Evolutionary conservation across 345 rosid genomes (phyloP), one percentile per base, ranked within the genome.

Genomic region (Salix suchowensis): DNA sequence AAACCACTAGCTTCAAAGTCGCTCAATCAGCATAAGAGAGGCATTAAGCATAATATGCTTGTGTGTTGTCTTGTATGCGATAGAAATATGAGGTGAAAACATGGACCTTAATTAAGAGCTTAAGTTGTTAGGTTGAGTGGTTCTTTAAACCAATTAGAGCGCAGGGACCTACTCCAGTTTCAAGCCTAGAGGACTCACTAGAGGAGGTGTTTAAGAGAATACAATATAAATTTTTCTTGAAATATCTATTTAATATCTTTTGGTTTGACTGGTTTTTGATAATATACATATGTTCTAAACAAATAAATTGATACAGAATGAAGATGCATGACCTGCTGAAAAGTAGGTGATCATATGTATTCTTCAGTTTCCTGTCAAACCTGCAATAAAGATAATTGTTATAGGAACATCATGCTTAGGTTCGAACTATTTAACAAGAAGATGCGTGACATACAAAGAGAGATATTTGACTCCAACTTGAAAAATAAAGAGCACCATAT

Each of bases 321-420:
- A 26, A 74, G 71, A 58, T 74, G 55, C 67, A 58, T 13, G 46
- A 95, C 98, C 98, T 95, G 97, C 99, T 95, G 77, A 93, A 95
- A 72, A 95, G 98, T 76, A 95, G 84, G 78, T 93, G 93, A 85
- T 95, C 97, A 77, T 90, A 91, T 55, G 97, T 85, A 82, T 95
- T 95, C 86, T 88, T 87, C 73, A 95, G 84, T 83, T 95, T 95
- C 82, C 96, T 81, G 87, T 93, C 98, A 80, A 95, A 93, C 98
- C 98, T 95, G 93, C 73, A 39, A 84, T 68, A 73, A 70, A 80
- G 55, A 83, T 74, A 34, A 54, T 34, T 34, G 68, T 75, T 18
- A 65, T n/a, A 74, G 58, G 42, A 66, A 37, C 19, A 48, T 6
- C 65, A 19, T 3, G 64, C 46, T 55, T 34, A 28, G 26, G 18